A percentile compares a stretch with the other conserved stretches of the same genome.
Evolutionary conservation across 495 filamentous ascomycete genomes (phyloP).

Genomic region (Penicillium daleae): DNA sequence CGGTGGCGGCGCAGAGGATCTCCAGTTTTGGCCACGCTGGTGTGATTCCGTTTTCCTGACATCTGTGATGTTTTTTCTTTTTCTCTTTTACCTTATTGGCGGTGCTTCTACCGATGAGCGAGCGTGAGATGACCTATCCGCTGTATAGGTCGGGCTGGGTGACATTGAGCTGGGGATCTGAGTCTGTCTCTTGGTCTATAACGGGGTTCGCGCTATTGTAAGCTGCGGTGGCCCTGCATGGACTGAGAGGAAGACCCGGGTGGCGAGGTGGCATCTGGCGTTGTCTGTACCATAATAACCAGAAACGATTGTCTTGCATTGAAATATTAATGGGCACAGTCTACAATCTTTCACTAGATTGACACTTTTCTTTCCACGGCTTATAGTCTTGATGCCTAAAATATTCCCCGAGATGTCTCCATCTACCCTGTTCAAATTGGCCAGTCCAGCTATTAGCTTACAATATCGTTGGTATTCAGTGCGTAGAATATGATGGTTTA

Average conservation of each 20-base stretch:
- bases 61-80: slow-evolving; percentile 34
- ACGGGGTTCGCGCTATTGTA: slow-evolving; percentile 4
- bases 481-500: too few species aligned
- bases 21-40: slow-evolving; percentile 21
- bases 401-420: background rate
- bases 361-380: background rate
- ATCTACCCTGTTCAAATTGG: background rate
- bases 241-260: background rate
- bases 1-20: slow-evolving; percentile 19
- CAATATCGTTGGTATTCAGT: background rate
- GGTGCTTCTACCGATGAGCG: slow-evolving; percentile 27
- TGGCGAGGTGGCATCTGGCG: slow-evolving; percentile 11
- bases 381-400: background rate
- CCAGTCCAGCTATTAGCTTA: background rate
- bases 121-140: slow-evolving; percentile 41
- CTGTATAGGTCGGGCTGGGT: slow-evolving; percentile 40
- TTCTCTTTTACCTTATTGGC: slow-evolving; percentile 13
- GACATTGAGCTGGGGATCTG: background rate
- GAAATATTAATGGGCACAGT: slow-evolving; percentile 3
- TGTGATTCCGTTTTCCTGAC: slow-evolving; percentile 30
- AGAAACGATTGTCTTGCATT: slow-evolving; percentile 26
- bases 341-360: background rate
- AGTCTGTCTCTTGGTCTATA: background rate
- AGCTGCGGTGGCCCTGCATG: slow-evolving; percentile 9
- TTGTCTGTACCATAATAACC: slow-evolving; percentile 28